Base-by-base conservation (phyloP, 2,329 filamentous ascomycete genomes). In the Parastagonospora avenae region DNA sequence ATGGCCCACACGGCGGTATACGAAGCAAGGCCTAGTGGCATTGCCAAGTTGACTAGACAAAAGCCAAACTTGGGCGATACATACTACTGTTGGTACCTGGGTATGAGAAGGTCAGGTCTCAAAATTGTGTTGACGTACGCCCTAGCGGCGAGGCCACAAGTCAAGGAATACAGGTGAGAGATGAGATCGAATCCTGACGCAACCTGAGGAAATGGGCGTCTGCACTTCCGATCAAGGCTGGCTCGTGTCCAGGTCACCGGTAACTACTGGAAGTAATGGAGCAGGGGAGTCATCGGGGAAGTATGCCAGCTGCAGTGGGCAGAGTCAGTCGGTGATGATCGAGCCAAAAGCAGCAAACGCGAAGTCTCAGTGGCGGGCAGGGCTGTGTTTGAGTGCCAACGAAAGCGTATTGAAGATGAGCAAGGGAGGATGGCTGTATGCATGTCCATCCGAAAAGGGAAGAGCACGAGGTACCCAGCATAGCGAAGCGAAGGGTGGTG, bases 311-410 rank as follows among this genome's bases (percentile, higher is more conserved):
- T 24, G 19, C 46, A 45, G 42, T 41, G 48, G 35, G 36, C 27
- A 37, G 43, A 55, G 29, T n/a, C 4, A 31, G 48, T 65, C 52
- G 59, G 55, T 56, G 60, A 63, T 46, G 42, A 48, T 43, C 10
- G 10, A 32, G 30, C 30, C 30, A 11, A 10, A 32, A 32, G 30
- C 4, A 32, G 30, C 30, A 8, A 10, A 52, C 53, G 54, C 19
- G 29, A 54, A 49, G 49, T 54, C 50, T 51, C 41, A 32, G 54
- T 51, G 56, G 62, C 57, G 54, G 47, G 35, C 29, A 46, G 42
- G 51, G 32, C 45, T 40, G 48, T 35, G 52, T 54, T 38, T 52
- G 41, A 57, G 36, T 28, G 51, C 37, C 30, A 40, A 46, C 30
- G 29, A 41, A 46, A 45, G 43, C 46, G 28, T 47, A 14, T 38